Evolutionary conservation across 805 yeast genomes (phyloP).

Genomic region (Candida manassasensis): DNA sequence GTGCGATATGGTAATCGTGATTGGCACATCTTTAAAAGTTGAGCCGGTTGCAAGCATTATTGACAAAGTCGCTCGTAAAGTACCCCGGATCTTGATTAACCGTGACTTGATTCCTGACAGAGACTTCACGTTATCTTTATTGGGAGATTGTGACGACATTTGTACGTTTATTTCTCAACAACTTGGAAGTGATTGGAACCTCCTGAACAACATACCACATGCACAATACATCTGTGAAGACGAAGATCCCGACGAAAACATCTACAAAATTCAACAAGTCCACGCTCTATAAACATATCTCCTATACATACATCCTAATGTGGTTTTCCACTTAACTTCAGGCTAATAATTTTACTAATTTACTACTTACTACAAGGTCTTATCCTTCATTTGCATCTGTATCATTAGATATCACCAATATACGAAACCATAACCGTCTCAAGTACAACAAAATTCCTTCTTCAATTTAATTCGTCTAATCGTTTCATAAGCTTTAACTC

Average conservation of each 20-base stretch:
- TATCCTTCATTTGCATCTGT: neutral
- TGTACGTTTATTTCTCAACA: constrained; percentile 50
- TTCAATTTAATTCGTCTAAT: constrained; percentile 17
- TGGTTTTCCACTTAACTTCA: too few species aligned
- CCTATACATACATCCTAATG: neutral
- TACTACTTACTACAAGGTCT: neutral
- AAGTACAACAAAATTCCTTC: neutral
- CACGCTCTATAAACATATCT: neutral
- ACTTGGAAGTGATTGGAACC: constrained; percentile 21
- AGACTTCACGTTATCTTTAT: constrained; percentile 70
- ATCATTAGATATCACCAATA: constrained; percentile 1
- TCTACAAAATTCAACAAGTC: constrained; percentile 5
- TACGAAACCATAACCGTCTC: neutral
- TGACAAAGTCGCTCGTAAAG: constrained; percentile 61
- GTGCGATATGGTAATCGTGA: constrained; percentile 78
- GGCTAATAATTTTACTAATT: too few species aligned
- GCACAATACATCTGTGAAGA: constrained; percentile 5
- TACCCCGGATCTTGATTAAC: constrained; percentile 79
- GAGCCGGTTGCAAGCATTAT: constrained; percentile 89
- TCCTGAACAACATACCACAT: constrained; percentile 13
- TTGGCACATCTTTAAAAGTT: constrained; percentile 88
- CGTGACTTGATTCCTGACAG: constrained; percentile 70
- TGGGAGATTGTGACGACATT: constrained; percentile 83
- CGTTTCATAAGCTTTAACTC: constrained; percentile 31
- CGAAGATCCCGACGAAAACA: constrained; percentile 6